These are phyloP conservation scores for Leucoagaricus sp. DNA, from an alignment of 1,284 basidiomycete genomes.

Conservation along the genomic window DNA sequence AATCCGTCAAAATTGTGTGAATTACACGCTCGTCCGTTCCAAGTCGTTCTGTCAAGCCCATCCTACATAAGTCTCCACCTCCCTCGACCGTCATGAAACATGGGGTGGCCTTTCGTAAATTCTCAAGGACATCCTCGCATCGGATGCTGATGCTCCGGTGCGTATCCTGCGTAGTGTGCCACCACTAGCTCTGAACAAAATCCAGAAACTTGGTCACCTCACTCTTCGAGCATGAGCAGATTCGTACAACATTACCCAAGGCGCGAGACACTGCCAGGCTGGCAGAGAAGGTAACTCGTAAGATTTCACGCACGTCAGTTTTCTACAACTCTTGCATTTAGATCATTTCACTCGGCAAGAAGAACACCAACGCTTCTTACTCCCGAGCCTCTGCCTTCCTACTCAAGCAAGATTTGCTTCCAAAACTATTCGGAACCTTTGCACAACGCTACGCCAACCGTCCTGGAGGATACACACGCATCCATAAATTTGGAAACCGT, in stretches of 20 bases:
- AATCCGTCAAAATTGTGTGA: constrained; percentile 19
- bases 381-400: constrained; percentile 75
- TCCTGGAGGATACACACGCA: constrained; percentile 94
- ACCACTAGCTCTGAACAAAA: constrained; percentile 9
- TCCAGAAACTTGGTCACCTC: constrained; percentile 92
- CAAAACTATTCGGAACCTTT: constrained; percentile 83
- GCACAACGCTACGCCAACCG: constrained; percentile 82
- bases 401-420: constrained; percentile 67
- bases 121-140: constrained; percentile 86
- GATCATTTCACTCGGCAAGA: constrained; percentile 91
- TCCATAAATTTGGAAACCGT: constrained; percentile 88
- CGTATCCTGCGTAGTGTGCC: not conserved
- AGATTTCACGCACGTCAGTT: not conserved
- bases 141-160: constrained; percentile 87
- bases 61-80: no score
- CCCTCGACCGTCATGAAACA: constrained; percentile 72
- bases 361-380: constrained; percentile 65
- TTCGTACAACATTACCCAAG: constrained; percentile 96
- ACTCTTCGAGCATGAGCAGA: constrained; percentile 93
- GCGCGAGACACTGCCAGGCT: constrained; percentile 90
- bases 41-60: not conserved
- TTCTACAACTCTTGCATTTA: constrained; percentile 30
- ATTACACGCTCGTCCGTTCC: not conserved
- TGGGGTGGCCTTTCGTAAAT: constrained; percentile 86
- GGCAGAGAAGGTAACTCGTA: constrained; percentile 80